Evolutionary conservation across 768 basidiomycete species (phyloP).

Genomic region (Termitomyces sp.): DNA sequence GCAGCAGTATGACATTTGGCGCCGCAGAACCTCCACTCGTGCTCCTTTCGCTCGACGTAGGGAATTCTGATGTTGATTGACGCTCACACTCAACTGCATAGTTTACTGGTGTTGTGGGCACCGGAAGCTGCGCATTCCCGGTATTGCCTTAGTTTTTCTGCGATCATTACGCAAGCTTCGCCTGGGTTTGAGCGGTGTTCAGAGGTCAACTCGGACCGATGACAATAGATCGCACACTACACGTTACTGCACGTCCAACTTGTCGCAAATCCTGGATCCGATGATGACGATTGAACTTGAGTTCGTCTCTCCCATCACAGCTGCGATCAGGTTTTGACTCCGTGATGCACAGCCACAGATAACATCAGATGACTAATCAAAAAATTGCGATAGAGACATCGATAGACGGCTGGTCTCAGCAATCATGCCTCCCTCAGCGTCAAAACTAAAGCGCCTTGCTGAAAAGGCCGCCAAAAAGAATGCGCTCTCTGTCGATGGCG

Average conservation of each 20-base stretch:
- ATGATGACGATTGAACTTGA: background rate
- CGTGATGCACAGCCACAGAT: conserved; percentile 9
- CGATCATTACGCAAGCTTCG: background rate
- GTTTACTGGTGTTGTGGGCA: background rate
- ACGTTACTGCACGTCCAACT: background rate
- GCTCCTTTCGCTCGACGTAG: background rate
- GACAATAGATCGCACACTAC: background rate
- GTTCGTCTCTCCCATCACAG: background rate
- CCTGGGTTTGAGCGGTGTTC: background rate
- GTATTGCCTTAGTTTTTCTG: background rate
- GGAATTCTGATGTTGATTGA: background rate
- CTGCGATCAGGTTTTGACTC: background rate
- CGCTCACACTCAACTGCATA: too few relatives aligned
- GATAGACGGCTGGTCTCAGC: conserved; percentile 15
- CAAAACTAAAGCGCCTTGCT: conserved; percentile 90
- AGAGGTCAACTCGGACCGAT: background rate
- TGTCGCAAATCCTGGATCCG: background rate
- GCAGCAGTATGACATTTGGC: background rate
- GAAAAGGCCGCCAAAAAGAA: conserved; percentile 88
- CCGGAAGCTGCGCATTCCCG: background rate
- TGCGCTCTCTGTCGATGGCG: conserved; percentile 31
- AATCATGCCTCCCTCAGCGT: conserved; percentile 76
- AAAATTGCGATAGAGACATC: conserved; percentile 21
- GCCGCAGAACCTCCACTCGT: background rate
- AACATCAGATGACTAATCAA: conserved; percentile 26